Evolutionary conservation across 345 rosid species (phyloP), one percentile per base, ranked within the genome.

Genomic region (Hypericum perforatum): DNA sequence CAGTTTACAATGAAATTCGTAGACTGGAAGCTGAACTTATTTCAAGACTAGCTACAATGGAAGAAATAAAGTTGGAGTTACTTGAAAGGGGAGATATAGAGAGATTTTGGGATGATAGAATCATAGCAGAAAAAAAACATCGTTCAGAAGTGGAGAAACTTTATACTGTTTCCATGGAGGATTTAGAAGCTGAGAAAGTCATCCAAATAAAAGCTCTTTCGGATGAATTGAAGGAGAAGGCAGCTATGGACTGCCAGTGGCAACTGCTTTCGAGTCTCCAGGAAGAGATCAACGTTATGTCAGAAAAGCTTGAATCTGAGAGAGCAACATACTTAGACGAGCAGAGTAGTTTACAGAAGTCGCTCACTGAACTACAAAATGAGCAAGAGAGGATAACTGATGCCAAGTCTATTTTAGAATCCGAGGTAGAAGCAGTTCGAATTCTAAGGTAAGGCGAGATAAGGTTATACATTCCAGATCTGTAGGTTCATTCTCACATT

Each of bases 241-340:
- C 84, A 44, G 85, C 83, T 39, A 76, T 80, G 77, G 84, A 78
- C 39, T 88, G 95, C 73, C 95, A 92, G 67, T 77, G 72, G 71
- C 96, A 85, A 68, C 67, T 92, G 58, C 75, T 80, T 60, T 54
- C 43, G 8, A 62, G 73, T 63, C 75, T 88, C 48, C 75, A 68
- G 67, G 81, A 76, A 60, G 95, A 88, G 60, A 75, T 80, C 48
- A 78, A 79, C 60, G 85, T 78, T 76, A 82, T 80, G 86, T 68
- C 90, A 53, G 77, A 68, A 64, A 81, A 75, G 74, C 85, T 88
- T 59, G 64, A 65, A 14, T 60, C 82, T 1, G 94, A 88, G 71
- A 80, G 77, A 67, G 69, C 75, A 38, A 32, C 41, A 5, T 73
- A 64, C 56, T 46, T 78, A 36, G 56, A 39, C 7, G 90, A 92